These are phyloP conservation scores for Prunus fruticosa DNA, from an alignment of 306 rosid species.

Conservation along the genomic window DNA sequence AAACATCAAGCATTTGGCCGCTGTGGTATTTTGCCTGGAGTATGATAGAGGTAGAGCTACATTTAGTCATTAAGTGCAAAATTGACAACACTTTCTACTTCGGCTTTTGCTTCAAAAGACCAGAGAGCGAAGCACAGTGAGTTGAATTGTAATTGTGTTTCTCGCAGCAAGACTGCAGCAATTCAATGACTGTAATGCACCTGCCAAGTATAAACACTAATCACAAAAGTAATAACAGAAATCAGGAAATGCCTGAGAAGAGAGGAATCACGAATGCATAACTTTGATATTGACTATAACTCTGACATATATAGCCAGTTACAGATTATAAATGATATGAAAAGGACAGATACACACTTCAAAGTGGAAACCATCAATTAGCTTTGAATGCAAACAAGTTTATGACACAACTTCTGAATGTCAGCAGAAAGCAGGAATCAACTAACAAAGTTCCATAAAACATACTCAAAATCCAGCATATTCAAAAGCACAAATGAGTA, in stretches of 20 bases:
- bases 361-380: background rate
- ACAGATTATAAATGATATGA: background rate
- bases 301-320: background rate
- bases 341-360: background rate
- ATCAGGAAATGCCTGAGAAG: background rate
- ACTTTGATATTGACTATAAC: background rate
- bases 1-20: background rate
- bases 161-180: slow-evolving; percentile 75
- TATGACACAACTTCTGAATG: background rate
- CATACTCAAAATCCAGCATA: background rate
- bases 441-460: background rate
- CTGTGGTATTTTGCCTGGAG: background rate
- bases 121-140: slow-evolving; percentile 89
- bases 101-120: slow-evolving; percentile 68
- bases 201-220: slow-evolving; percentile 29
- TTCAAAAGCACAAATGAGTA: background rate
- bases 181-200: slow-evolving; percentile 64
- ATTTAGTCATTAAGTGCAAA: background rate
- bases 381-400: background rate
- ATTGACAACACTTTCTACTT: slow-evolving; percentile 15
- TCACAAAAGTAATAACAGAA: background rate
- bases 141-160: slow-evolving; percentile 68
- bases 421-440: background rate
- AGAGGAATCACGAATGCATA: slow-evolving; percentile 7
- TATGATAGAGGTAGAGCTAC: slow-evolving; percentile 7